Base-by-base conservation (phyloP, 2,329 filamentous ascomycete species). In the Diplodia sapinea region DNA sequence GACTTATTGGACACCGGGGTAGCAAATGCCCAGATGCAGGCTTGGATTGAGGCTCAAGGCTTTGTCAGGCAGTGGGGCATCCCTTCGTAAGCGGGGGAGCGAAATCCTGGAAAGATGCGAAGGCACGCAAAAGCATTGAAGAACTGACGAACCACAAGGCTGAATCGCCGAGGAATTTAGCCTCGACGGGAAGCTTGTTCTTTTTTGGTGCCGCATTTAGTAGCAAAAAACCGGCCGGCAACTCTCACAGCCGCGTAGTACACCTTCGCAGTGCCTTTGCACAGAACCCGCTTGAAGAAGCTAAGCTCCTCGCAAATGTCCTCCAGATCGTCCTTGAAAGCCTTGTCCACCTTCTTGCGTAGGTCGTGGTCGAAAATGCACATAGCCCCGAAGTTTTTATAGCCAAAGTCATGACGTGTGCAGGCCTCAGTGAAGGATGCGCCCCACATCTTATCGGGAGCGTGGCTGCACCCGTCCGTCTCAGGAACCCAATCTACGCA, bases 351-450 rank as follows among this genome's bases (percentile, higher is more conserved):
- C 29, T 15, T 47, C 13, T 62, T n/a, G 13, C 59, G 59, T 43
- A 20, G 36, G 59, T 62, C 43, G 11, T 29, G 29, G 29, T 51
- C 43, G n/a, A 51, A 23, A 20, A 5, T 17, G 23, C 59, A 62
- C 29, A 62, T 26, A 26, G 26, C 3, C 26, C 26, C 29, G 63
- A 43, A 55, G 26, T 29, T 38, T 15, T 17, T n/a, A 23, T 65
- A 65, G 20, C 31, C 63, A 13, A 65, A 65, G 23, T 65, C 63
- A 56, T 65, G 63, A 17, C 63, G 63, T 36, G 47, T n/a, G 8
- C 63, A 65, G 5, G 63, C 17, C 12, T 31, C 12, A 49, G 55
- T 12, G 33, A 65, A 65, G 23, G 40, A 4, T 11, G 26, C 15
- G 26, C n/a, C 31, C 9, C 12, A 43, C 1, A 20, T 4, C 2